Base-by-base conservation (phyloP, 164 flowering plant species). In the Magnolia kwangsiensis region DNA sequence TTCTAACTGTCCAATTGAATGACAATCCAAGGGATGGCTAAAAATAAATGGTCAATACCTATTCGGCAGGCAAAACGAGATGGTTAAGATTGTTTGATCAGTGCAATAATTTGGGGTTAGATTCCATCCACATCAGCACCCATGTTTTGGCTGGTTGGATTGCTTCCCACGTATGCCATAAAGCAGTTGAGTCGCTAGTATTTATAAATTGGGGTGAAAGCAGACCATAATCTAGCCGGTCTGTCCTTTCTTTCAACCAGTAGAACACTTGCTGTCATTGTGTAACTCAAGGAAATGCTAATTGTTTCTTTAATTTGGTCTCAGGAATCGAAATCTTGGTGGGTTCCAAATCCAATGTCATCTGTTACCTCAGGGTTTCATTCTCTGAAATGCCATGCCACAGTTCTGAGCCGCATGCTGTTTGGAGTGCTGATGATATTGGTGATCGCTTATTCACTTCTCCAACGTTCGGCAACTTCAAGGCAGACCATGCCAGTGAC, bases 401-500 rank as follows among this genome's bases (percentile, higher is more conserved):
- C 82, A 81, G 94, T 90, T 68, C 13, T 81, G 51, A 90, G 89
- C 82, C 84, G 95, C 64, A 89, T 94, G 94, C 24, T 89, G 49
- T 91, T 93, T 76, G 97, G 97, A 5, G 27, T 87, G 19, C 49
- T 92, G 6, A 80, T 94, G 90, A 84, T 96, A 51, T 51, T 85
- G 9, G 82, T 86, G 19, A 79, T 88, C 67, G 87, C 88, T 9
- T 89, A 84, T 81, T 80, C 90, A 73, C 91, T 94, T 63, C 79
- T 96, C 69, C 92, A 87, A 61, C 91, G 98, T 1, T 86, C 97
- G 0, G 70, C 84, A 45, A 18, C 86, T 74, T 80, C 94, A 29
- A 85, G 80, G 50, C 96, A 88, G 75, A 80, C 87, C n/a, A 90
- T 90, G 93, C 98, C 98, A 1, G 72, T 94, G 19, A 94, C 98